phyloP scores from a whole-genome alignment of 257 asterid species.

The Scutellaria baicalensis region DNA sequence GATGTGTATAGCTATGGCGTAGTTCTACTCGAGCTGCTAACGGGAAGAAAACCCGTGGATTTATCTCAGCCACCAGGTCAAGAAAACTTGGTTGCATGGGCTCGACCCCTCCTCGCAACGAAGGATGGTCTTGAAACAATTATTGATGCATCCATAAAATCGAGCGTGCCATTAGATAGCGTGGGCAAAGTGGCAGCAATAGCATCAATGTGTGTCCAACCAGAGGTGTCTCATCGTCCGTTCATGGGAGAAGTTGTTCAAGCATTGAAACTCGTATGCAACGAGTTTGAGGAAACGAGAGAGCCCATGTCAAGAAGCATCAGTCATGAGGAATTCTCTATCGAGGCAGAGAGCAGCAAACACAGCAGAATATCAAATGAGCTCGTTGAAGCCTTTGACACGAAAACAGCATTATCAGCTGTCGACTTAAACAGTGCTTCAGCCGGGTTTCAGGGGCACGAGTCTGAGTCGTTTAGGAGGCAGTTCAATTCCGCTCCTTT shows the following conservation, averaged over 20 bases:
- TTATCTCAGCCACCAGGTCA: slow-evolving; percentile 84
- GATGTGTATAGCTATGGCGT: slow-evolving; percentile 97
- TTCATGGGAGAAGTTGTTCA: slow-evolving; percentile 99
- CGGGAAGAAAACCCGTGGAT: slow-evolving; percentile 88
- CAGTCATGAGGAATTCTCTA: slow-evolving; percentile 51
- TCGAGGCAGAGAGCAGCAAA: slow-evolving; percentile 34
- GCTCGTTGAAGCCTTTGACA: slow-evolving; percentile 35
- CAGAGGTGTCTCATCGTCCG: slow-evolving; percentile 92
- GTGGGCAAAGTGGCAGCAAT: slow-evolving; percentile 72
- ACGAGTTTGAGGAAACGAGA: slow-evolving; percentile 61
- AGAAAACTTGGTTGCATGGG: slow-evolving; percentile 88
- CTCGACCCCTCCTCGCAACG: slow-evolving; percentile 66
- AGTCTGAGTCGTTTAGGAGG: slow-evolving; percentile 69
- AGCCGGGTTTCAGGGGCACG: slow-evolving; percentile 32
- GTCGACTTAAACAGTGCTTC: slow-evolving; percentile 41
- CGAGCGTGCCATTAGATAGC: slow-evolving; percentile 38
- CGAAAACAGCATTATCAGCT: slow-evolving; percentile 31
- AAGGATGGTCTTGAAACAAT: slow-evolving; percentile 59
- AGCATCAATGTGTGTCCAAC: slow-evolving; percentile 97
- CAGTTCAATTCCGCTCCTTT: slow-evolving; percentile 81
- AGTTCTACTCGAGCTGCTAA: slow-evolving; percentile 85
- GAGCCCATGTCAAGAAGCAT: slow-evolving; percentile 48
- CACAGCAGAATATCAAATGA: slow-evolving; percentile 34
- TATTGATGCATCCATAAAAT: slow-evolving; percentile 42
- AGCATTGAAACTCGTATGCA: slow-evolving; percentile 82